phyloP scores from a whole-genome alignment of 2,329 filamentous ascomycete species.

The Botrytis porri region DNA sequence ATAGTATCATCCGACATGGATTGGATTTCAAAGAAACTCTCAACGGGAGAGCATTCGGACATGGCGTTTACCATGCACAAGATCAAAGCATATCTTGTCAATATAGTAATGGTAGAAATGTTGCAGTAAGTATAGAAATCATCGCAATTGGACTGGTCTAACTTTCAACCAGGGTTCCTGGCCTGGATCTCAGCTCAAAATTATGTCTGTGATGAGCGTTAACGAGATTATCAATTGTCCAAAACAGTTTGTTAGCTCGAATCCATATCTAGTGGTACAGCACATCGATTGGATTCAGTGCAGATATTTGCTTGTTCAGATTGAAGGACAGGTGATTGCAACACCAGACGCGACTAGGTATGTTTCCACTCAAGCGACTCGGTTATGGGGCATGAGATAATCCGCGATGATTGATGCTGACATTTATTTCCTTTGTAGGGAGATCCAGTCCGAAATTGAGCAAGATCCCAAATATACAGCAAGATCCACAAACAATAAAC shows the following conservation, averaged over 20 bases:
- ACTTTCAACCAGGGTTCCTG: constrained; percentile 45
- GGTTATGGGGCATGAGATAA: background rate
- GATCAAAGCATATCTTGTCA: constrained; percentile 52
- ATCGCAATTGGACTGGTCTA: constrained; percentile 14
- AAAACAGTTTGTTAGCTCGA: constrained; percentile 51
- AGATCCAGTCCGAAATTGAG: constrained; percentile 19
- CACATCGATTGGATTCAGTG: constrained; percentile 86
- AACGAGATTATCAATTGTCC: constrained; percentile 84
- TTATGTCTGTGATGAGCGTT: constrained; percentile 63
- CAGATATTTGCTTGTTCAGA: constrained; percentile 72
- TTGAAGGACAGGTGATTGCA: background rate
- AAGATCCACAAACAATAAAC: constrained; percentile 23
- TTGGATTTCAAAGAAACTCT: constrained; percentile 63
- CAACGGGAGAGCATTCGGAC: constrained; percentile 68
- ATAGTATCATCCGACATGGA: constrained; percentile 81
- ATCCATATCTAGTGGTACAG: constrained; percentile 68
- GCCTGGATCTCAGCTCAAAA: constrained; percentile 63
- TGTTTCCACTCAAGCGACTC: background rate
- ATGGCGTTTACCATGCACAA: constrained; percentile 79
- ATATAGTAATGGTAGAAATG: constrained; percentile 16
- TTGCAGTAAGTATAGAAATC: constrained; percentile 22
- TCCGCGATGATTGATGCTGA: background rate
- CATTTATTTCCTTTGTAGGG: background rate
- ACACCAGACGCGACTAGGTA: background rate
- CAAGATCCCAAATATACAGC: constrained; percentile 33